Evolutionary conservation across 2,329 filamentous ascomycete genomes (phyloP).

Genomic region (Fonsecaea nubica): DNA sequence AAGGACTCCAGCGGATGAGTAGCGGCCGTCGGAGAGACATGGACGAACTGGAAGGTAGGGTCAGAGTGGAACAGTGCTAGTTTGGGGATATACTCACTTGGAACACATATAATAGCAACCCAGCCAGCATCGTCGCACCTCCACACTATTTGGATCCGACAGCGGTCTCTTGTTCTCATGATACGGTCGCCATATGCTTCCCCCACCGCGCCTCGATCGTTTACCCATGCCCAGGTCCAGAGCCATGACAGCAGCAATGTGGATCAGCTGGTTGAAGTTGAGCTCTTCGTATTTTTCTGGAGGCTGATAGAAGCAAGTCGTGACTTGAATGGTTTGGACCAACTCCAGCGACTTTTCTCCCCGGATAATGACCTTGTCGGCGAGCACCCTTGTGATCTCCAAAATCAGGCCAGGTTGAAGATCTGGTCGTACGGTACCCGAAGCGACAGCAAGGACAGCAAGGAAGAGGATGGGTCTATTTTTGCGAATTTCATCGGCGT

Average conservation of each 20-base stretch:
- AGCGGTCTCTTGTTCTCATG: conserved; percentile 47
- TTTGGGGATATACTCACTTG: conserved; percentile 50
- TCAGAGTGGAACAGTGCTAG: neutral
- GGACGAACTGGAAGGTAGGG: conserved; percentile 54
- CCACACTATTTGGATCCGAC: conserved; percentile 59
- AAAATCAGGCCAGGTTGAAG: conserved; percentile 68
- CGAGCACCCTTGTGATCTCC: conserved; percentile 74
- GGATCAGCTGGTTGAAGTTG: conserved; percentile 87
- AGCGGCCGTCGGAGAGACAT: conserved; percentile 66
- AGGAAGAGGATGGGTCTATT: conserved; percentile 67
- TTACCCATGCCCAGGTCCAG: conserved; percentile 81
- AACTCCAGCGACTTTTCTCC: conserved; percentile 84
- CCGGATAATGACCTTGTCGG: conserved; percentile 74
- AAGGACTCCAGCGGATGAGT: conserved; percentile 66
- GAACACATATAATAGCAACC: conserved; percentile 67
- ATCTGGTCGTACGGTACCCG: conserved; percentile 59
- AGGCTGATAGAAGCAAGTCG: conserved; percentile 83
- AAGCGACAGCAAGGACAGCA: conserved; percentile 62
- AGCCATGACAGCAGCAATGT: conserved; percentile 80
- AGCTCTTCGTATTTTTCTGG: conserved; percentile 83
- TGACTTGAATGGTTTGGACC: conserved; percentile 76
- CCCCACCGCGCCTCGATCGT: conserved; percentile 50
- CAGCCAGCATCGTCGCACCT: conserved; percentile 65
- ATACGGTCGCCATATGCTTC: conserved; percentile 49
- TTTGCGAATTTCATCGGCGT: conserved; percentile 61